A percentile compares a stretch with the other conserved stretches of the same genome.
phyloP scores from a whole-genome alignment of 2,329 filamentous ascomycete species.

The Thermothelomyces thermophilus region DNA sequence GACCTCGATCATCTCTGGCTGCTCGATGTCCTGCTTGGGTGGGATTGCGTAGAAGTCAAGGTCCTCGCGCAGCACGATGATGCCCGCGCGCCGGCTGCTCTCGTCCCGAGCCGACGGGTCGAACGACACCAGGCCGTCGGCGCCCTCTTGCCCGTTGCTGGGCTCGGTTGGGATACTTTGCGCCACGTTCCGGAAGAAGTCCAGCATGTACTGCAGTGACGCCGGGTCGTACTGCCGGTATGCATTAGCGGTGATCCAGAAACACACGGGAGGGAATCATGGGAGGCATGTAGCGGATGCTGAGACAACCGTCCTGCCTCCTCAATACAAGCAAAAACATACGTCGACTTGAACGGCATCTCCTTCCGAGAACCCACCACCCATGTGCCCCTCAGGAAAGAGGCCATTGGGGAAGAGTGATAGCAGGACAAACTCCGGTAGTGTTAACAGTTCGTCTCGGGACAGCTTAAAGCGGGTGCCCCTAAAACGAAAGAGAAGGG shows the following conservation, averaged over 20 bases:
- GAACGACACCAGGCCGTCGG: conserved; percentile 55
- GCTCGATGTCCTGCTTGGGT: conserved; percentile 73
- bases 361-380: conserved; percentile 82
- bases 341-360: conserved; percentile 98
- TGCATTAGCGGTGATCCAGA: conserved; percentile 29
- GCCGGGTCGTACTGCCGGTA: conserved; percentile 77
- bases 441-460: conserved; percentile 85
- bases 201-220: conserved; percentile 97
- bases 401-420: conserved; percentile 99
- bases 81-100: conserved; percentile 87
- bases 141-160: conserved; percentile 55
- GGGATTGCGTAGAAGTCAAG: conserved; percentile 97
- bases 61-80: conserved; percentile 93
- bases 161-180: conserved; percentile 82
- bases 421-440: conserved; percentile 93
- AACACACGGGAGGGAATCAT: conserved; percentile 26
- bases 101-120: conserved; percentile 66
- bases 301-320: too few species aligned
- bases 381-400: conserved; percentile 93
- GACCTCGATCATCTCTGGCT: conserved; percentile 88
- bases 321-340: conserved; percentile 21
- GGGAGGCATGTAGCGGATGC: not conserved
- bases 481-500: too few species aligned
- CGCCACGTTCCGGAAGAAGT: conserved; percentile 93
- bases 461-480: conserved; percentile 91